These are phyloP conservation scores for Tulasnella sp. DNA, from an alignment of 768 basidiomycete genomes.

Conservation along the genomic window DNA sequence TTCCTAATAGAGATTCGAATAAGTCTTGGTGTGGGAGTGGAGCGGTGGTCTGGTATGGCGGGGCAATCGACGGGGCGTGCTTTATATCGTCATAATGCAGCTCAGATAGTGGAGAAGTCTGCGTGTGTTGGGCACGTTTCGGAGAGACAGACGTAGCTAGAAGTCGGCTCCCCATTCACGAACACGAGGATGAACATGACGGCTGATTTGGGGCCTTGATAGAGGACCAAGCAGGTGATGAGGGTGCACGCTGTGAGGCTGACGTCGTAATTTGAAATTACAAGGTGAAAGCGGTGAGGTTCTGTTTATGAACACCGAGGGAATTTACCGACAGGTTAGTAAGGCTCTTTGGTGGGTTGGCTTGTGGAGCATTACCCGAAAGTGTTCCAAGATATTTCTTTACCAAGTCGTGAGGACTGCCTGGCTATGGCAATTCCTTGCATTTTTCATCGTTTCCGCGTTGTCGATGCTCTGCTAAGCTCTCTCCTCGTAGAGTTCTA, in stretches of 20 bases:
- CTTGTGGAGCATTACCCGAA: conserved; percentile 83
- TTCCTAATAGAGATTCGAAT: too few relatives aligned
- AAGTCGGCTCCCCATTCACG: conserved; percentile 48
- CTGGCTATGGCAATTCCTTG: background rate
- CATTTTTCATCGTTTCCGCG: background rate
- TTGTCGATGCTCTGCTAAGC: background rate
- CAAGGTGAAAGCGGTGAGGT: background rate
- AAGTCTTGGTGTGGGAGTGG: too few relatives aligned
- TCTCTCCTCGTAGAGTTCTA: background rate
- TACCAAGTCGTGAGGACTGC: background rate
- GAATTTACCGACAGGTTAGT: conserved; percentile 97
- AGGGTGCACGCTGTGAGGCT: conserved; percentile 50
- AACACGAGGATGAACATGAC: conserved; percentile 79
- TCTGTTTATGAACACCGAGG: conserved; percentile 43
- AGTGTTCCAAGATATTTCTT: conserved; percentile 25
- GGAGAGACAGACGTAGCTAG: too few relatives aligned
- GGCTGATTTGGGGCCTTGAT: conserved; percentile 51
- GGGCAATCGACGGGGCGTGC: too few relatives aligned
- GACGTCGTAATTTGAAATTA: conserved; percentile 48
- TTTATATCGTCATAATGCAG: too few relatives aligned
- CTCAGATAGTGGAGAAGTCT: too few relatives aligned
- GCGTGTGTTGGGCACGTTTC: too few relatives aligned
- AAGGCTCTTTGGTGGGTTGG: conserved; percentile 93
- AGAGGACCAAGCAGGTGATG: conserved; percentile 48
- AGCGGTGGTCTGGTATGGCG: too few relatives aligned